Evolutionary conservation across 2,329 filamentous ascomycete genomes (phyloP).

Genomic region (Mycosphaerella arachidis): DNA sequence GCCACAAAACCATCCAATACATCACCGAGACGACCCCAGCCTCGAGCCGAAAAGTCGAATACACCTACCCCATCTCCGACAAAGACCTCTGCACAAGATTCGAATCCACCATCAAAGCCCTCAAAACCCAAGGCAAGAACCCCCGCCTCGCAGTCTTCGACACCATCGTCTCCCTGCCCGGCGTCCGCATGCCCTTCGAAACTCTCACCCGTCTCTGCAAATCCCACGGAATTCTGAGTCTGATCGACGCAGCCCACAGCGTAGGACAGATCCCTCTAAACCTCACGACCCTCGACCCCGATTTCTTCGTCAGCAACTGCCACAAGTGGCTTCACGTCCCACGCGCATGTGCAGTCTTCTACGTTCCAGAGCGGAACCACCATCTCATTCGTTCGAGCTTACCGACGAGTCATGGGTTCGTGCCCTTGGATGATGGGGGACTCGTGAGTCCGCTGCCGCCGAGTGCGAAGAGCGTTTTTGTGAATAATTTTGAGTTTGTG

Average conservation of each 20-base stretch:
- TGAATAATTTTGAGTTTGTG: conserved; percentile 60
- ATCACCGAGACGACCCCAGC: conserved; percentile 63
- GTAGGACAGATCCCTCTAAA: conserved; percentile 74
- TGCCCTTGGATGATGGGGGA: conserved; percentile 38
- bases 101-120: conserved; percentile 50
- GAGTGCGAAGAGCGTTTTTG: conserved; percentile 55
- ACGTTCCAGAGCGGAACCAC: conserved; percentile 75
- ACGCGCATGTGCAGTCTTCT: conserved; percentile 73
- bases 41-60: conserved; percentile 50
- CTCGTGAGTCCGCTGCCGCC: conserved; percentile 39
- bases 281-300: conserved; percentile 62
- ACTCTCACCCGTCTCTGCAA: conserved; percentile 59
- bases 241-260: conserved; percentile 81
- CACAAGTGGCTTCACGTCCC: conserved; percentile 88
- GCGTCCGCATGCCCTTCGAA: conserved; percentile 75
- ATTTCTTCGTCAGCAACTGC: conserved; percentile 83
- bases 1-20: conserved; percentile 68
- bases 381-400: conserved; percentile 66
- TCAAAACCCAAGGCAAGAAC: conserved; percentile 54
- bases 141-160: conserved; percentile 72
- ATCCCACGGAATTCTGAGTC: conserved; percentile 62
- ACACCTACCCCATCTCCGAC: conserved; percentile 67
- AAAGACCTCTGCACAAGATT: conserved; percentile 61
- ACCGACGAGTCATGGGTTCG: conserved; percentile 76
- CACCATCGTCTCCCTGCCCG: conserved; percentile 72